A percentile compares a stretch with the other conserved stretches of the same genome.
These are phyloP conservation scores for Pulveroboletus sp. DNA, from an alignment of 768 basidiomycete species.

Conservation along the genomic window DNA sequence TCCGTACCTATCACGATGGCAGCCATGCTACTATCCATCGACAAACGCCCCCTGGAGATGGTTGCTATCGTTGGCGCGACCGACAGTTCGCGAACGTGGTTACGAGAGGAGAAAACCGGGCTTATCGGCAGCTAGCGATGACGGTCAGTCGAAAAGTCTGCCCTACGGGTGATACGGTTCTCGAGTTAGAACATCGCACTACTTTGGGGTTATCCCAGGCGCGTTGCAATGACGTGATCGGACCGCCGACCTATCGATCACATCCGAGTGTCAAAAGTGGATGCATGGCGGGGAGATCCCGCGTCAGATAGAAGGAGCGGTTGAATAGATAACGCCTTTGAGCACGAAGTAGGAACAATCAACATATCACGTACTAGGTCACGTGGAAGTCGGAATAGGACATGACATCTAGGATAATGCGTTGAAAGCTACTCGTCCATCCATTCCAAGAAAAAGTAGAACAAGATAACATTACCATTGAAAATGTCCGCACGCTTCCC, in stretches of 20 bases:
- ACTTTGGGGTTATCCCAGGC: too few species aligned
- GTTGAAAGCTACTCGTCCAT: neutral
- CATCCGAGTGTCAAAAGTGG: neutral
- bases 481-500: neutral
- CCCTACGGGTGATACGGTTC: neutral
- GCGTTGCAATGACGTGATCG: too few species aligned
- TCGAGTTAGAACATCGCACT: neutral
- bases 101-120: too few species aligned
- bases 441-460: neutral
- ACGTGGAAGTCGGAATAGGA: neutral
- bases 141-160: too few species aligned
- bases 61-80: neutral
- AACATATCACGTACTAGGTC: slow-evolving; percentile 4
- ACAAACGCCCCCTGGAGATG: neutral
- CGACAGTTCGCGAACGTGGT: too few species aligned
- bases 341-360: neutral
- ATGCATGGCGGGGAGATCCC: slow-evolving; percentile 2
- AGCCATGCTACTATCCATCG: neutral
- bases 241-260: neutral
- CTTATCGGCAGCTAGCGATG: too few species aligned
- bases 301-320: slow-evolving; percentile 1
- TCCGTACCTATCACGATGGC: neutral
- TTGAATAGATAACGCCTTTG: neutral
- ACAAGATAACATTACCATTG: neutral
- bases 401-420: neutral